Conservation (phyloP, 2,329 filamentous ascomycete species). For the Penicillium brasilianum region DNA sequence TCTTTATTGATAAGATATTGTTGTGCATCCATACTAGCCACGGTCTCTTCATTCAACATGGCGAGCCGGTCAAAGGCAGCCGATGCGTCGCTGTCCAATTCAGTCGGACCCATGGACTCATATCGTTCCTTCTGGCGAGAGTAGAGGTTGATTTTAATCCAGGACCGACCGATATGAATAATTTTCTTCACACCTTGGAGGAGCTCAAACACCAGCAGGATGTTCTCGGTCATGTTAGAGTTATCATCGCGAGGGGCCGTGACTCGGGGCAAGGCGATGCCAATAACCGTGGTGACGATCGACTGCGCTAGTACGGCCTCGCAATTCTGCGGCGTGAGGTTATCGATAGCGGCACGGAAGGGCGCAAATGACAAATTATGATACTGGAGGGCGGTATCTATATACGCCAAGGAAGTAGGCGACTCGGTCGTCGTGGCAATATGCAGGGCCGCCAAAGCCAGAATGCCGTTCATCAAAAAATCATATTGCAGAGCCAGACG, state of each 20-base stretch:
- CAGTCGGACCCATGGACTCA: constrained; percentile 39
- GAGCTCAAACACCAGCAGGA: constrained; percentile 43
- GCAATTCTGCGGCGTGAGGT: constrained; percentile 43
- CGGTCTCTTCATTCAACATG: constrained; percentile 36
- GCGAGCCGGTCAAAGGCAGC: constrained; percentile 36
- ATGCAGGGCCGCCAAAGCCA: constrained; percentile 49
- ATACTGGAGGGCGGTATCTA: constrained; percentile 44
- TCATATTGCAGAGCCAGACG: constrained; percentile 47
- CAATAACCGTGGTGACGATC: constrained; percentile 43
- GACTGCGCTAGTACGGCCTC: constrained; percentile 47
- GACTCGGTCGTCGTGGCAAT: constrained; percentile 41
- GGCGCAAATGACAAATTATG: constrained; percentile 43
- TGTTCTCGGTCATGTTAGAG: constrained; percentile 43
- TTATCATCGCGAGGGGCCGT: constrained; percentile 37
- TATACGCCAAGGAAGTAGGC: constrained; percentile 40
- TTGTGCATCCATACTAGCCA: constrained; percentile 31
- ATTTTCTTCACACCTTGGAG: constrained; percentile 45
- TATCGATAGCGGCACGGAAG: constrained; percentile 42
- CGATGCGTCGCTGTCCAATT: constrained; percentile 34
- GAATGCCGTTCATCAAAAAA: constrained; percentile 49
- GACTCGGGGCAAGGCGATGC: constrained; percentile 43
- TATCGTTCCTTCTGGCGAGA: constrained; percentile 51
- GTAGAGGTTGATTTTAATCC: constrained; percentile 60
- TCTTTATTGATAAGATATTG: constrained; percentile 39
- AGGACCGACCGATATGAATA: constrained; percentile 36